Base-by-base conservation (phyloP, 1,284 basidiomycete species). In the Rhodotorula glutinis region DNA sequence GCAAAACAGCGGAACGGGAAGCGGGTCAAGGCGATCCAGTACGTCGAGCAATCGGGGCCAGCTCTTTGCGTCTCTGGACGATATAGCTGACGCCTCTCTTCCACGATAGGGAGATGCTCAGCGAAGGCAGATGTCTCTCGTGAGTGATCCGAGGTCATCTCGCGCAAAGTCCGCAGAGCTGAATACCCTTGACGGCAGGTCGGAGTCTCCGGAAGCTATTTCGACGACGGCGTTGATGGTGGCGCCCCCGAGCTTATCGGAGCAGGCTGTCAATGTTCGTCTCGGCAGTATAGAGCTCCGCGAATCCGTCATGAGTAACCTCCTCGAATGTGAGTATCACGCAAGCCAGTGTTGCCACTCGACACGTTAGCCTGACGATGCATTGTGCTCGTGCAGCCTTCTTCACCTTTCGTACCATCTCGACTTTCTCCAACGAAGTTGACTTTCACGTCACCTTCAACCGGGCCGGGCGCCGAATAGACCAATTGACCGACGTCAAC, bases 201-300 rank as follows among this genome's bases (percentile, higher is more conserved):
- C 43, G 17, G 43, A 44, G 17, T 19, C 43, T 7, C 21, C 43
- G 43, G 43, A 16, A 44, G 43, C 17, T 19, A 44, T 21, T 5
- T 21, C 21, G 14, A 19, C 43, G 43, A 44, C 14, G 17, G 43
- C 43, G 14, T 44, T 21, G 21, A 44, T 16, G 14, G 17, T 21
- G 43, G 5, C 7, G 7, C 9, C 43, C 8, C 43, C 43, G 14
- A 7, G 43, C 9, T 19, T 44, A 5, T 19, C 43, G 43, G 43
- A 44, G 43, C 43, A 44, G 14, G 14, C 43, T 5, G 43, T 44
- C 8, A 47, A 62, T 38, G 47, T 46, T 1, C 53, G 60, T 11
- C 47, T 62, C n/a, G 60, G 60, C 4, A 25, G 25, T 8, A 49
- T 56, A 19, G 60, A 62, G 27, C 60, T 61, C 1, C 46, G 49